phyloP scores from a whole-genome alignment of 208 protist species.

The Vickermania spadyakhi region DNA sequence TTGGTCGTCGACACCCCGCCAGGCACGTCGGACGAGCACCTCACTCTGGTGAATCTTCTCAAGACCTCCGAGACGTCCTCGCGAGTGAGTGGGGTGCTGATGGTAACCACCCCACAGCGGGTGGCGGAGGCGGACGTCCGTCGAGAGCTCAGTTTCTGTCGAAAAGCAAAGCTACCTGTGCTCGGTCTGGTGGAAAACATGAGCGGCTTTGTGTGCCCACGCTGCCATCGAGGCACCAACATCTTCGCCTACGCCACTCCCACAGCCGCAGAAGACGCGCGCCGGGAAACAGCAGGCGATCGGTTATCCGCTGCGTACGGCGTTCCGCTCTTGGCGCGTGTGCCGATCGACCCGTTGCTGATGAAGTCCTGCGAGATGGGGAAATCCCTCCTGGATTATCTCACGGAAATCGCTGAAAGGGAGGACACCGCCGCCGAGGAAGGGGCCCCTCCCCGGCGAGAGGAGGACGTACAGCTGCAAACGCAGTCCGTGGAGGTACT shows the following conservation, averaged over 20 bases:
- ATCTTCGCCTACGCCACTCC: not conserved
- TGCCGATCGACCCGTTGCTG: constrained; percentile 86
- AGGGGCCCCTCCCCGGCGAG: constrained; percentile 8
- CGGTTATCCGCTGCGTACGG: constrained; percentile 74
- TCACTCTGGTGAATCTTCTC: constrained; percentile 93
- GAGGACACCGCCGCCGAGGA: not conserved
- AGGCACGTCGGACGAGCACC: constrained; percentile 99
- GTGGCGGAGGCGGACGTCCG: constrained; percentile 98
- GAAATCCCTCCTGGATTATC: constrained; percentile 39
- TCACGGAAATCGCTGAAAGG: not conserved
- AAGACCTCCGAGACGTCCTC: constrained; percentile 33
- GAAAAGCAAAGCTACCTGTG: constrained; percentile 93
- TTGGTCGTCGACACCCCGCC: constrained; percentile 99
- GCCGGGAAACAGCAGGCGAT: constrained; percentile 58
- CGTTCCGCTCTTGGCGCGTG: constrained; percentile 76
- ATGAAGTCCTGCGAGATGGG: constrained; percentile 90
- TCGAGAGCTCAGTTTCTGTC: constrained; percentile 98
- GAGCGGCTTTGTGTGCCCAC: constrained; percentile 95
- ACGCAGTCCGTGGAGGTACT: constrained; percentile 43
- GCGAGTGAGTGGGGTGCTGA: constrained; percentile 78
- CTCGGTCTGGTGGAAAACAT: constrained; percentile 99
- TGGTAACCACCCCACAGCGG: constrained; percentile 98
- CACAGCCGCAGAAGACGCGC: constrained; percentile 17
- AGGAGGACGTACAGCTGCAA: constrained; percentile 12
- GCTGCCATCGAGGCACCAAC: constrained; percentile 69